phyloP scores from a whole-genome alignment of 768 basidiomycete species.

The Xerocomus potaroensis region DNA sequence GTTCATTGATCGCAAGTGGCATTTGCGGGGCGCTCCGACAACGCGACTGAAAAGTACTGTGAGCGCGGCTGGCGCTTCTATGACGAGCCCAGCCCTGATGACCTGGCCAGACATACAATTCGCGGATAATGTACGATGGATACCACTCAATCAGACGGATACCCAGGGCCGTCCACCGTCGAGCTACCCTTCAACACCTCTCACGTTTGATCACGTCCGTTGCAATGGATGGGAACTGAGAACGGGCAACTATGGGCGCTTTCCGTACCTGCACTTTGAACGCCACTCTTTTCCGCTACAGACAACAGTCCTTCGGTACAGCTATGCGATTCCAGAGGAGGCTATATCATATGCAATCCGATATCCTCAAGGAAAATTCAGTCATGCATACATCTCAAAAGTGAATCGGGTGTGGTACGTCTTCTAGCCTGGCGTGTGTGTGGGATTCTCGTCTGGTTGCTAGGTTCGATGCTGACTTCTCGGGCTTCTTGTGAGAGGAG shows the following conservation, averaged over 20 bases:
- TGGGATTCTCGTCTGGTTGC: neutral
- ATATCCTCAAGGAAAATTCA: neutral
- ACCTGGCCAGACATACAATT: too few relatives aligned
- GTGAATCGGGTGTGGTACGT: slow-evolving; percentile 22
- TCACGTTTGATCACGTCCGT: slow-evolving; percentile 13
- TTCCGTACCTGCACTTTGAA: neutral
- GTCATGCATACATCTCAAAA: neutral
- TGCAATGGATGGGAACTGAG: slow-evolving; percentile 15
- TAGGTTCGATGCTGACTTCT: slow-evolving; percentile 24
- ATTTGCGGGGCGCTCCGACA: too few relatives aligned
- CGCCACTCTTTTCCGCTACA: slow-evolving; percentile 2
- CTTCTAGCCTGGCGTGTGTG: neutral
- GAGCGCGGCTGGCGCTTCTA: slow-evolving; percentile 35
- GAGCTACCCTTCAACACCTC: slow-evolving; percentile 8
- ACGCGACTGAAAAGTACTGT: slow-evolving; percentile 38
- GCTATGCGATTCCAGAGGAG: slow-evolving; percentile 18
- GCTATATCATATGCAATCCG: neutral
- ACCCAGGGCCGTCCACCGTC: slow-evolving; percentile 8
- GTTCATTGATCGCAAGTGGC: slow-evolving; percentile 30
- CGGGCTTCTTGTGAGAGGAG: slow-evolving; percentile 1
- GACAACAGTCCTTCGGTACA: slow-evolving; percentile 25
- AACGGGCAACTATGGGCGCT: neutral
- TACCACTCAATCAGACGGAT: slow-evolving; percentile 25
- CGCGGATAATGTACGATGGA: too few relatives aligned
- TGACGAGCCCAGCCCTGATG: neutral